Percentiles rank a stretch among this genome's conserved stretches.
Conservation (phyloP, 2,329 filamentous ascomycete genomes). For the Ceratocystis ficicola region DNA sequence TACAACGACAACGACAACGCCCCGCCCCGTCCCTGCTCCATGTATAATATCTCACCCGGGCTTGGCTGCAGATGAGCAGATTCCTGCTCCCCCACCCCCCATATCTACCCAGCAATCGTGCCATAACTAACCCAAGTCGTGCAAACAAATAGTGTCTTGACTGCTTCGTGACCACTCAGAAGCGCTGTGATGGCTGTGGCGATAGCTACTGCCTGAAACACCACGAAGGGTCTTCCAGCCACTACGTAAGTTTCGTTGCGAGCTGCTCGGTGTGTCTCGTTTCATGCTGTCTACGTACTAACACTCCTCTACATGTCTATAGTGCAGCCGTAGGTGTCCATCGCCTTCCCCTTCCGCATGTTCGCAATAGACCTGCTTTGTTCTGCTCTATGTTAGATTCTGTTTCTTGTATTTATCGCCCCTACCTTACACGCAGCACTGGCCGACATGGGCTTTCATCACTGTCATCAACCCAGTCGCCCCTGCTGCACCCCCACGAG, state of each 20-base stretch:
- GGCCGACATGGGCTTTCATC: background rate
- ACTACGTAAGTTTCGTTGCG: slow-evolving; percentile 35
- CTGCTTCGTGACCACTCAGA: slow-evolving; percentile 61
- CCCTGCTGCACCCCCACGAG: background rate
- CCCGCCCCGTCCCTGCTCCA: background rate
- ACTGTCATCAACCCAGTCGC: background rate
- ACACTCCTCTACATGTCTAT: too few relatives aligned
- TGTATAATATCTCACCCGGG: background rate
- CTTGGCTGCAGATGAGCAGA: slow-evolving; percentile 6
- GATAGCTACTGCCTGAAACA: slow-evolving; percentile 75
- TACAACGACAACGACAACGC: background rate
- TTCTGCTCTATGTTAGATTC: background rate
- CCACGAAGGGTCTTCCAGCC: slow-evolving; percentile 67
- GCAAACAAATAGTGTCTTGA: slow-evolving; percentile 49
- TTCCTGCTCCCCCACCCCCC: background rate
- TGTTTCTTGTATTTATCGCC: slow-evolving; percentile 7
- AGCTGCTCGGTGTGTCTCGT: too few relatives aligned
- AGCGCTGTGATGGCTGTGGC: slow-evolving; percentile 57
- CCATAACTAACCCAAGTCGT: slow-evolving; percentile 3
- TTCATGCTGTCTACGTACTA: background rate
- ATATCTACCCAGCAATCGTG: background rate
- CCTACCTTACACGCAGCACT: background rate
- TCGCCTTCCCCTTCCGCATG: slow-evolving; percentile 1
- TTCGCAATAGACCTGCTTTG: background rate
- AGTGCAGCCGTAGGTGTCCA: slow-evolving; percentile 7